Conservation (phyloP, 2,329 filamentous ascomycete species). For the Cladophialophora carrionii region DNA sequence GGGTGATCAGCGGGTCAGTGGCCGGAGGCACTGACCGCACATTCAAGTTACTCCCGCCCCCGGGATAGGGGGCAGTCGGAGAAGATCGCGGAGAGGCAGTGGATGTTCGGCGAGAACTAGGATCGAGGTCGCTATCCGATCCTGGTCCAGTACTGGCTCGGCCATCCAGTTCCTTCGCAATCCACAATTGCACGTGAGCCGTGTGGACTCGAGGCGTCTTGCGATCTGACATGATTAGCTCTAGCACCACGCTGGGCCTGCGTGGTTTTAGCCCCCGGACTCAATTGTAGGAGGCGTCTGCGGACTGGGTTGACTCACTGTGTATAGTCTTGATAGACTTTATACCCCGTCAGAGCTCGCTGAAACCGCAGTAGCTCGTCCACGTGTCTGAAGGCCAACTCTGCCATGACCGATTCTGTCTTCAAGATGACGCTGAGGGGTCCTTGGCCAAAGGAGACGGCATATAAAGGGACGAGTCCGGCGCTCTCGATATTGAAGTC, state of each 20-base stretch:
- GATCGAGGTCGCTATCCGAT: constrained; percentile 1
- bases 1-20: not conserved
- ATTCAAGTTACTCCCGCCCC: not conserved
- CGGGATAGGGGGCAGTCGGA: not conserved
- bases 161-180: constrained; percentile 3
- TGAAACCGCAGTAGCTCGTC: constrained; percentile 4
- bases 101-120: not conserved
- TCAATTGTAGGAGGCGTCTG: not conserved
- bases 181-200: constrained; percentile 1
- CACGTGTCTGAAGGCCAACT: not conserved
- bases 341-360: not conserved
- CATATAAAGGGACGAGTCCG: not conserved
- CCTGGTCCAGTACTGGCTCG: not conserved
- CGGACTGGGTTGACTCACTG: not conserved
- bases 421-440: constrained; percentile 2
- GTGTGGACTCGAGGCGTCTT: not conserved
- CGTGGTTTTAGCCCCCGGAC: not conserved
- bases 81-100: not conserved
- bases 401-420: constrained; percentile 2
- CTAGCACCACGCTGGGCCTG: not conserved
- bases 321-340: not conserved
- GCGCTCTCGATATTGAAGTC: not conserved
- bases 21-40: not conserved
- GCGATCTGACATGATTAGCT: constrained; percentile 3
- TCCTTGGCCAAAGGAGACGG: not conserved